Evolutionary conservation across 768 basidiomycete genomes (phyloP).

Genomic region (Lactifluus echinatus): DNA sequence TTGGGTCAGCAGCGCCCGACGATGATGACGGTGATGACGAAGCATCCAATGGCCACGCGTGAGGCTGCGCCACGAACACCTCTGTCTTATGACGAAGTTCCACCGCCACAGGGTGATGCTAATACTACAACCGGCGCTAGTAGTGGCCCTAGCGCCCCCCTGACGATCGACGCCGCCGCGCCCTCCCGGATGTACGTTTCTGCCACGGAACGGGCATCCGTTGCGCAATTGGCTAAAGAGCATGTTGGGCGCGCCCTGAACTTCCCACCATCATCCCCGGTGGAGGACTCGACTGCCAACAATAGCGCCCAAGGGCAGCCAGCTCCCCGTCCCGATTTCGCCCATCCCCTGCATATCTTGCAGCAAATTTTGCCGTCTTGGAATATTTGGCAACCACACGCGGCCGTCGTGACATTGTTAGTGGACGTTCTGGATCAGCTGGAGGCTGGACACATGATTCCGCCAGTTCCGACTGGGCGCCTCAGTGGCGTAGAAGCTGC

Average conservation of each 20-base stretch:
- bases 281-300: background rate
- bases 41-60: conserved; percentile 2
- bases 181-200: background rate
- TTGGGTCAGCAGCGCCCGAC: conserved; percentile 35
- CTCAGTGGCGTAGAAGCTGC: conserved; percentile 24
- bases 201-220: conserved; percentile 1
- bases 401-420: conserved; percentile 39
- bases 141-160: background rate
- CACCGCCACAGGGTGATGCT: conserved; percentile 2
- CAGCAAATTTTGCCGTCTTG: conserved; percentile 56
- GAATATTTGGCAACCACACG: conserved; percentile 60
- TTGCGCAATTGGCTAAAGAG: conserved; percentile 3
- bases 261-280: background rate
- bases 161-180: conserved; percentile 17
- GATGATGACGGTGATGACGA: too few species aligned
- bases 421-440: conserved; percentile 40
- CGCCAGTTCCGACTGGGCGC: conserved; percentile 28
- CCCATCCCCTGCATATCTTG: conserved; percentile 50
- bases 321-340: conserved; percentile 36
- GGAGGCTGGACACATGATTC: conserved; percentile 40
- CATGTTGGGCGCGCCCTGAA: background rate
- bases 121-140: background rate
- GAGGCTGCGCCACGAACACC: conserved; percentile 23
- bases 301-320: conserved; percentile 7
- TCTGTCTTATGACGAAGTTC: conserved; percentile 22